Base-by-base conservation (phyloP, 2,329 filamentous ascomycete genomes). In the Pseudogymnoascus sp. region DNA sequence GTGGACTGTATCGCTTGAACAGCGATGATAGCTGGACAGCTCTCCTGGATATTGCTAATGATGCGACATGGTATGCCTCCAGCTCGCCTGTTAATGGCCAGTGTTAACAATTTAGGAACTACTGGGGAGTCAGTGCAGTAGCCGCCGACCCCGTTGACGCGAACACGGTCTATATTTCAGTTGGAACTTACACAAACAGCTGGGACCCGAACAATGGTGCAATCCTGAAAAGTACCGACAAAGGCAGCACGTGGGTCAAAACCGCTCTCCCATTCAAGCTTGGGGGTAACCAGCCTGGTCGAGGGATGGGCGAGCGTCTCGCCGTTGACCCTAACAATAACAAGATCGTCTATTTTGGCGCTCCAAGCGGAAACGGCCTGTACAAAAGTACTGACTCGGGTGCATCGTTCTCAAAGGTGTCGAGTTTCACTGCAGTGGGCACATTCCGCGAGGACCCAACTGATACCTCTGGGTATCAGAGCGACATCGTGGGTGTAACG, bases 231-330 rank as follows among this genome's bases (percentile, higher is more conserved):
- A 84, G 80, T 7, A 79, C 76, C 7, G 81, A 86, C 66, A 75
- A 78, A 66, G 83, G 83, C 1, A 72, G 71, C 2, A 84, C 82
- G 0, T 85, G 81, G 80, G 67, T 73, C 1, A 73, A 76, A 19
- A 78, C 80, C 0, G 72, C 74, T 5, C 74, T 85, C 0, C 76
- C 80, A 2, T 85, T 85, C 75, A 85, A 85, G 69, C 80, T 84
- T 52, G 83, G 83, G 6, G 83, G 83, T 0, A 85, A 85, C 68
- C 85, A 84, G 82, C 82, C 83, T 6, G 83, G 83, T 1, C 78
- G 83, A 28, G 83, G 83, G 6, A 80, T 79, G 71, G 83, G 83
- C 14, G 83, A 85, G 69, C 77, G 83, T 12, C 77, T 85, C 4
- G 82, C 81, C 2, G 77, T 85, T 7, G 83, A 85, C 67, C 83